A percentile compares a stretch with the other conserved stretches of the same genome.
These are phyloP conservation scores for Pterocarpus macrocarpus DNA, from an alignment of 306 rosid genomes.

Conservation along the genomic window DNA sequence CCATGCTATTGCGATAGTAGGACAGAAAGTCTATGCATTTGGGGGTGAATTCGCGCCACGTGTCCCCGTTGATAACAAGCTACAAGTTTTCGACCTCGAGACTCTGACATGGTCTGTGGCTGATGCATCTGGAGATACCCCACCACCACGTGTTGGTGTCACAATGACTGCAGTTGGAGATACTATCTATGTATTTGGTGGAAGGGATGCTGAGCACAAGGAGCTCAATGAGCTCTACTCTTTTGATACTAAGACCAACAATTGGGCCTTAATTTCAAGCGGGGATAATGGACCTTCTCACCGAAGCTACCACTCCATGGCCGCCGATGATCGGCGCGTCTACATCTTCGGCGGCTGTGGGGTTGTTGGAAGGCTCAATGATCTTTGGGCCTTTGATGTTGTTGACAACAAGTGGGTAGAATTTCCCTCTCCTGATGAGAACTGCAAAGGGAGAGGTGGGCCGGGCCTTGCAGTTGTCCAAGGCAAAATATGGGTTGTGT, in stretches of 20 bases:
- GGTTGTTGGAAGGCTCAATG: slow-evolving; percentile 78
- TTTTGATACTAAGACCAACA: slow-evolving; percentile 69
- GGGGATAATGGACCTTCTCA: slow-evolving; percentile 70
- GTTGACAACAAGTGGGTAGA: slow-evolving; percentile 70
- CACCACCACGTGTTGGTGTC: slow-evolving; percentile 92
- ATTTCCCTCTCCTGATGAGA: slow-evolving; percentile 66
- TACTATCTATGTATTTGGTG: slow-evolving; percentile 84
- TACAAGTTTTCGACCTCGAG: slow-evolving; percentile 73
- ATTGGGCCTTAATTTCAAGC: slow-evolving; percentile 73
- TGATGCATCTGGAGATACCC: slow-evolving; percentile 59
- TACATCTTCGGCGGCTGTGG: slow-evolving; percentile 90
- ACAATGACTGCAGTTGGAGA: slow-evolving; percentile 69
- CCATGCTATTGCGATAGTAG: slow-evolving; percentile 82
- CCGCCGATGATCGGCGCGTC: slow-evolving; percentile 57
- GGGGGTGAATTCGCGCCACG: slow-evolving; percentile 94
- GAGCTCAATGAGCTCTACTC: slow-evolving; percentile 86
- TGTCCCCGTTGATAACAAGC: slow-evolving; percentile 80
- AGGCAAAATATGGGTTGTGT: slow-evolving; percentile 89
- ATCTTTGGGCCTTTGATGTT: slow-evolving; percentile 83
- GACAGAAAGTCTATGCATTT: slow-evolving; percentile 76
- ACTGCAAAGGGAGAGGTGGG: slow-evolving; percentile 85
- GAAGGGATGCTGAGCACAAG: slow-evolving; percentile 80
- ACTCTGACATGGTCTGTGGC: slow-evolving; percentile 72
- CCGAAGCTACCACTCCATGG: slow-evolving; percentile 85
- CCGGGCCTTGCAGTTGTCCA: slow-evolving; percentile 72